Evolutionary conservation across 257 asterid genomes (phyloP), one percentile per base, ranked within the genome.

Genomic region (Anisodus acutangulus): DNA sequence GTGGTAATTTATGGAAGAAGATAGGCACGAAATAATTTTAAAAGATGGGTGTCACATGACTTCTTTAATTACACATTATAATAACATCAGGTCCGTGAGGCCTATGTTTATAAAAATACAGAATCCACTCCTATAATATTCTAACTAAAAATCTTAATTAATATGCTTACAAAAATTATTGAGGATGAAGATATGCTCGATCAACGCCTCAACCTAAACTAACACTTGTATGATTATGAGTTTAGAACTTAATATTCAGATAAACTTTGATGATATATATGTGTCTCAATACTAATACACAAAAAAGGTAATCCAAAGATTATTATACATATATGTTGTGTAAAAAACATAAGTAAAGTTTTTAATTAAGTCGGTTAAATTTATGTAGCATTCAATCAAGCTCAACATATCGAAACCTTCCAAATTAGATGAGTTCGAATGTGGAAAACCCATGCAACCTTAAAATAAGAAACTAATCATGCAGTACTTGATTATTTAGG

Each of bases 11-110:
- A 67, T 43, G 4, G 9, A 43, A 43, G 37, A 70, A 70, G 35
- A 41, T 17, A 2, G 79, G 16, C 54, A 70, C 26, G 8, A 70
- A 41, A 70, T 16, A 70, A 70, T 70, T 2, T 9, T 8, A 35
- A 70, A 16, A 43, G 35, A 70, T 43, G 57, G 55, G 16, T 41
- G 79, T 43, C 79, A 70, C 79, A 70, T 70, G 57, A 43, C 79
- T 19, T 70, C 35, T 17, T 70, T 41, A 70, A 68, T 15, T 68
- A 37, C 26, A 68, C 53, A 68, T 68, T 68, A 68, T 70, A 43
- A 70, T 70, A 43, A 9, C 79, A 70, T 70, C 79, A 17, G 17
- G 16, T 43, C 55, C 22, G 22, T 69, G 5, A 16, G 26, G 54
- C 35, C 51, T 70, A 70, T 43, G 15, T 70, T 70, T 17, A 41